Percentiles rank a stretch among this genome's conserved stretches.
phyloP scores from a whole-genome alignment of 1,284 basidiomycete genomes.

The Polyporus tsugae region DNA sequence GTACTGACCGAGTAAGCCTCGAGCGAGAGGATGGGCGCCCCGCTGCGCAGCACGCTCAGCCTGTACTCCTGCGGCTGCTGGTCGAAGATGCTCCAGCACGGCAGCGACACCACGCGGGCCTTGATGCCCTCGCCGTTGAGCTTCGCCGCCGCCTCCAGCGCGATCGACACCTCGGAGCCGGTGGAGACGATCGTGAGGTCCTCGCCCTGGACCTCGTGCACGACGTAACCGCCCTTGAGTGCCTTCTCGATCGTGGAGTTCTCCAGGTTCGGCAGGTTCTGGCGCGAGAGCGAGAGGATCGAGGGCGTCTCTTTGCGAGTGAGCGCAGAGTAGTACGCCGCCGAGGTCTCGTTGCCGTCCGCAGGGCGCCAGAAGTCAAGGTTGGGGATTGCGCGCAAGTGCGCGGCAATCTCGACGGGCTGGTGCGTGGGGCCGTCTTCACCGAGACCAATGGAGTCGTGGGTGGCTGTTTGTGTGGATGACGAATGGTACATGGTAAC shows the following conservation, averaged over 20 bases:
- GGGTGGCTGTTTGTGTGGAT: conserved; percentile 63
- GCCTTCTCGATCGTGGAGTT: conserved; percentile 89
- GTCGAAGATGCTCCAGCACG: conserved; percentile 93
- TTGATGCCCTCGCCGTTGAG: conserved; percentile 82
- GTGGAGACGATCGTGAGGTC: conserved; percentile 90
- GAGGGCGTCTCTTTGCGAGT: conserved; percentile 82
- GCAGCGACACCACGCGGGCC: conserved; percentile 87
- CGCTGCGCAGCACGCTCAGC: conserved; percentile 86
- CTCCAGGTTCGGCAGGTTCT: conserved; percentile 94
- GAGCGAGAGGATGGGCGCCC: conserved; percentile 89
- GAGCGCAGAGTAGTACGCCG: conserved; percentile 86
- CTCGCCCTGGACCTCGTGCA: conserved; percentile 80
- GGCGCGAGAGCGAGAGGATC: conserved; percentile 87
- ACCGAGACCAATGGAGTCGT: conserved; percentile 91
- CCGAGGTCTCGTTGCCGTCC: conserved; percentile 95
- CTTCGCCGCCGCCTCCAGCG: conserved; percentile 83
- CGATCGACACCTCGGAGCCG: conserved; percentile 90
- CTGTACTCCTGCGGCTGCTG: conserved; percentile 84
- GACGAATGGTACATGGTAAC: conserved; percentile 19
- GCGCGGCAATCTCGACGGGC: conserved; percentile 89
- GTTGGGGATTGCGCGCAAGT: conserved; percentile 92
- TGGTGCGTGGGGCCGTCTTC: conserved; percentile 98
- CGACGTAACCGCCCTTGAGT: conserved; percentile 87
- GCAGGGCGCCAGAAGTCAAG: conserved; percentile 92
- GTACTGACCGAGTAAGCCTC: conserved; percentile 78